These are phyloP conservation scores for Saksenaea oblongispora DNA, from an alignment of 371 early-diverging fungal species.

Conservation along the genomic window DNA sequence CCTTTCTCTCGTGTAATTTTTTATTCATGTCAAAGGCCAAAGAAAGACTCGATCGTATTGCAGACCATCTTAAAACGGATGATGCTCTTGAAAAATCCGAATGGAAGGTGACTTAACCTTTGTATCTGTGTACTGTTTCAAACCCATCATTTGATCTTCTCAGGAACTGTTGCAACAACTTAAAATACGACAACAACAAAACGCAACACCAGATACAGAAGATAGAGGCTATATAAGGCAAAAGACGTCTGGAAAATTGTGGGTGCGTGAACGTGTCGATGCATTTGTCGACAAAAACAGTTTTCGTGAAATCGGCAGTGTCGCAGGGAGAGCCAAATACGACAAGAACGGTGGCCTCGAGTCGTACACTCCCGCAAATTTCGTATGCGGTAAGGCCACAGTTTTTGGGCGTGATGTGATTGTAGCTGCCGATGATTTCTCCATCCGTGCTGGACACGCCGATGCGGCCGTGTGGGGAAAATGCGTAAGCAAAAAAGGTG, in stretches of 20 bases:
- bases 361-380: slow-evolving; percentile 40
- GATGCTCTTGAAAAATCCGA: slow-evolving; percentile 48
- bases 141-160: background rate
- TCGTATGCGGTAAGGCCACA: slow-evolving; percentile 40
- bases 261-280: slow-evolving; percentile 49
- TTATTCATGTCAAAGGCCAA: slow-evolving; percentile 5
- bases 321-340: slow-evolving; percentile 41
- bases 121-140: background rate
- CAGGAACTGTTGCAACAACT: slow-evolving; percentile 39
- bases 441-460: slow-evolving; percentile 50
- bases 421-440: slow-evolving; percentile 48
- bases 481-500: slow-evolving; percentile 22
- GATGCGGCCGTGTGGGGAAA: slow-evolving; percentile 51
- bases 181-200: slow-evolving; percentile 26
- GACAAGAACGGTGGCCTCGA: slow-evolving; percentile 26
- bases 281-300: slow-evolving; percentile 32
- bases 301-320: slow-evolving; percentile 40
- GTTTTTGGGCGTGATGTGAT: slow-evolving; percentile 31
- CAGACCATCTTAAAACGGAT: slow-evolving; percentile 28
- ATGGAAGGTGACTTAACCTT: slow-evolving; percentile 39
- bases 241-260: slow-evolving; percentile 43
- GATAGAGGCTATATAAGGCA: slow-evolving; percentile 43
- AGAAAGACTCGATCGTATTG: slow-evolving; percentile 27
- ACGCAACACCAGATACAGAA: slow-evolving; percentile 29
- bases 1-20: background rate